Evolutionary conservation across 768 basidiomycete species (phyloP), one percentile per base, ranked within the genome.

Genomic region (Tulasnella sp.): DNA sequence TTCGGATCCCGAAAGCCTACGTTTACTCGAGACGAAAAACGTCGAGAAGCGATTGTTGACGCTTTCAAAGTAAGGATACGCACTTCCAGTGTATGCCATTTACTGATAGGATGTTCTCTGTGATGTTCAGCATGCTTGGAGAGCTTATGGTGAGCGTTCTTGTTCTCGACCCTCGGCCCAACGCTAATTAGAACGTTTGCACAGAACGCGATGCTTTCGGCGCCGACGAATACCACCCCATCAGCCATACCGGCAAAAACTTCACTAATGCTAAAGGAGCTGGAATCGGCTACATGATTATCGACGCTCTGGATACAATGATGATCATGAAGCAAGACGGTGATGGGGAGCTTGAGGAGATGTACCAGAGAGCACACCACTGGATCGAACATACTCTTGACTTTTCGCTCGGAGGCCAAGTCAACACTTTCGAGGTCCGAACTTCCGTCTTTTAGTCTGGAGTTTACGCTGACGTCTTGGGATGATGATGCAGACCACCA

Each of bases 371-470:
- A 7, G 91, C 94, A 4, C 83, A 90, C 22, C 78, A 85, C 44
- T 98, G 95, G 95, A 84, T 95, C 11, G 84, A 83, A 26, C 82
- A 84, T 14, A 81, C 86, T 35, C 81, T 97, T 71, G 81, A 83
- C 8, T 94, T 96, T 75, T 91, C 95, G 22, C 83, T 87, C 19
- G 89, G 94, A 76, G 92, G 83, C 41, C 80, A 84, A 36, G 92
- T 91, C 79, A 97, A 89, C 79, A 94, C 92, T 0, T 98, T 98
- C 76, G 95, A 98, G 84, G 94, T 92, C 74, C 52, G 87, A 74
- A 9, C n/a, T 11, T 22, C 16, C 40, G 34, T n/a, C 16, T 62
- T 8, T 37, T 19, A 6, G 16, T 47, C 19, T 16, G 5, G 29
- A 44, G 19, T 3, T 19, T 62, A 0, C 9, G 22, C 70, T 35